phyloP scores from a whole-genome alignment of 2,329 filamentous ascomycete species.

The Thermoascus crustaceus region DNA sequence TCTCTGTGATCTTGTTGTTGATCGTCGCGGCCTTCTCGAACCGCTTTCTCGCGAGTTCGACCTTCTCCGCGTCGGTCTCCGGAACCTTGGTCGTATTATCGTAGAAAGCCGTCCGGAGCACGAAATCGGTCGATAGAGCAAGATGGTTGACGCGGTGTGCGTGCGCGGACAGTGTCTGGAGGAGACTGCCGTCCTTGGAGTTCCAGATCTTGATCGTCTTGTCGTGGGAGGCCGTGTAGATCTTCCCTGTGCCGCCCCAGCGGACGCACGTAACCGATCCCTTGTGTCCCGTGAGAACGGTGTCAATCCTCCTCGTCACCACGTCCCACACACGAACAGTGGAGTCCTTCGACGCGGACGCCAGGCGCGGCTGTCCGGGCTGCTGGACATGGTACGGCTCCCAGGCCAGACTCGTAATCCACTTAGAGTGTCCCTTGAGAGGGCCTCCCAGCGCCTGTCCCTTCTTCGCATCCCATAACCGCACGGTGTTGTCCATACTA shows the following conservation, averaged over 20 bases:
- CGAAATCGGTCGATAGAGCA: constrained; percentile 86
- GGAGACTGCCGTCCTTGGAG: constrained; percentile 64
- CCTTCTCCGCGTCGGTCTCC: constrained; percentile 58
- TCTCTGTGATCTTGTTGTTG: constrained; percentile 69
- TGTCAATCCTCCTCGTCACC: constrained; percentile 67
- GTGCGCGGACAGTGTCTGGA: constrained; percentile 72
- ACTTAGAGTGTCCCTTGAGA: constrained; percentile 80
- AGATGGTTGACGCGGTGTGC: constrained; percentile 95
- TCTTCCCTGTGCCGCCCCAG: constrained; percentile 83
- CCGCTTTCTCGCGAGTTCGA: constrained; percentile 65
- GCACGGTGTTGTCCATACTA: constrained; percentile 86
- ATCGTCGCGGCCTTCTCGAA: constrained; percentile 79
- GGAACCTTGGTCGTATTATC: constrained; percentile 73
- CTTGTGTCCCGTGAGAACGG: constrained; percentile 81
- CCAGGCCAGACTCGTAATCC: constrained; percentile 82
- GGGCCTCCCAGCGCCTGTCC: constrained; percentile 64
- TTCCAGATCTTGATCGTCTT: constrained; percentile 92
- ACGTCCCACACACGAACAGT: constrained; percentile 84
- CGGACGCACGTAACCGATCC: constrained; percentile 80
- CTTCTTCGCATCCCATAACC: constrained; percentile 78
- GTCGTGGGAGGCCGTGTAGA: constrained; percentile 83
- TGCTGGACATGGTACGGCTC: constrained; percentile 83
- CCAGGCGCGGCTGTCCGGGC: constrained; percentile 65
- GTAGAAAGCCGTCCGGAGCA: constrained; percentile 73
- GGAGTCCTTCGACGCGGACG: constrained; percentile 80